These are phyloP conservation scores for Aspergillus affinis DNA, from an alignment of 495 filamentous ascomycete genomes.

Conservation along the genomic window DNA sequence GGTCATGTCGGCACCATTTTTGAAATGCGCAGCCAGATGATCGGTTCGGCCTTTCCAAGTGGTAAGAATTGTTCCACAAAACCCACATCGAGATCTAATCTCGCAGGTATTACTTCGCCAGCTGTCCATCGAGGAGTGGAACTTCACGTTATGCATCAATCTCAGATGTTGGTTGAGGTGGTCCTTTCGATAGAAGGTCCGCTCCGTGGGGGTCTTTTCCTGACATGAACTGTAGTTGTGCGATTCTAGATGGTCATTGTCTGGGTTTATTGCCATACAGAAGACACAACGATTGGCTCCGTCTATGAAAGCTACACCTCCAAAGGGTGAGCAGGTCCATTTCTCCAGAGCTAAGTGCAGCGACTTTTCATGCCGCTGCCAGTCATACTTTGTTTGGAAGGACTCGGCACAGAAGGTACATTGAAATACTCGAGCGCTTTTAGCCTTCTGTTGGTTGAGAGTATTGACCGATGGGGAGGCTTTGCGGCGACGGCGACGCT, in stretches of 20 bases:
- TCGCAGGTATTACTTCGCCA: slow-evolving; percentile 75
- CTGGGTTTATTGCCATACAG: slow-evolving; percentile 66
- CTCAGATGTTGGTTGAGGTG: slow-evolving; percentile 83
- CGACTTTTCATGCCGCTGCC: slow-evolving; percentile 88
- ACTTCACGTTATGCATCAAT: slow-evolving; percentile 74
- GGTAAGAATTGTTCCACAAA: slow-evolving; percentile 63
- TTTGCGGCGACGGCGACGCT: slow-evolving; percentile 68
- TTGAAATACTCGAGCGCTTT: slow-evolving; percentile 60
- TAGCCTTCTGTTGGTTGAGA: slow-evolving; percentile 42
- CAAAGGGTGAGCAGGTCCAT: slow-evolving; percentile 76
- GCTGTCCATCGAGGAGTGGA: slow-evolving; percentile 67
- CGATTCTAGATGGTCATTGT: slow-evolving; percentile 66
- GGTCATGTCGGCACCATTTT: slow-evolving; percentile 67
- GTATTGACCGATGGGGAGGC: slow-evolving; percentile 45
- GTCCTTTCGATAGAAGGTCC: slow-evolving; percentile 87
- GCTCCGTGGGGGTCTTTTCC: slow-evolving; percentile 67
- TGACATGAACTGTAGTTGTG: slow-evolving; percentile 76
- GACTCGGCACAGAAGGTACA: slow-evolving; percentile 92
- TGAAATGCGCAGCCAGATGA: slow-evolving; percentile 73
- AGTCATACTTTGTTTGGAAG: slow-evolving; percentile 88
- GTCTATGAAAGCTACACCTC: slow-evolving; percentile 43
- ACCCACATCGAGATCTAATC: slow-evolving; percentile 71
- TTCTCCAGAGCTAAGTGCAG: slow-evolving; percentile 79
- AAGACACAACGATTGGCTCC: slow-evolving; percentile 63
- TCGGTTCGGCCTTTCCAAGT: slow-evolving; percentile 73